Evolutionary conservation across 140 eudicot genomes (phyloP).

Genomic region (Erigeron philadelphicus): DNA sequence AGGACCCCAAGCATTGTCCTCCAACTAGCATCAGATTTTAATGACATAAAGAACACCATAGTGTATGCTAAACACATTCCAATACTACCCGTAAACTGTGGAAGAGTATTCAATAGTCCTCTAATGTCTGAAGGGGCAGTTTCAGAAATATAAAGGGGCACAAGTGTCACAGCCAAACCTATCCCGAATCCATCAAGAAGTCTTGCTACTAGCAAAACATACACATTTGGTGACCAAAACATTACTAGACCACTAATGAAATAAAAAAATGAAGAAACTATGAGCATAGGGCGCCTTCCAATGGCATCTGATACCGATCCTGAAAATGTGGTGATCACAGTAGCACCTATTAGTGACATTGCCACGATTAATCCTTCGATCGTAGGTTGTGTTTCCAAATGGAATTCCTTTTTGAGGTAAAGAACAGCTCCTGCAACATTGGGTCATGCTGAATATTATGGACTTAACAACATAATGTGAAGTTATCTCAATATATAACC

Average conservation of each 20-base stretch:
- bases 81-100: slow-evolving; percentile 81
- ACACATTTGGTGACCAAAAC: slow-evolving; percentile 95
- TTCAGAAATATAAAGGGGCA: slow-evolving; percentile 92
- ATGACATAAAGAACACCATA: slow-evolving; percentile 85
- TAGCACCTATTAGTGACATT: slow-evolving; percentile 91
- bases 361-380: slow-evolving; percentile 92
- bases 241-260: slow-evolving; percentile 74
- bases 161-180: slow-evolving; percentile 88
- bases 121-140: slow-evolving; percentile 94
- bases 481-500: not conserved
- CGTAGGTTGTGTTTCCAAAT: slow-evolving; percentile 69
- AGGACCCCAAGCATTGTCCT: slow-evolving; percentile 91
- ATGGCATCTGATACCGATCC: slow-evolving; percentile 71
- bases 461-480: not conserved
- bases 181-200: slow-evolving; percentile 93
- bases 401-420: slow-evolving; percentile 83
- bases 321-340: slow-evolving; percentile 79
- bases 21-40: slow-evolving; percentile 66
- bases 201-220: slow-evolving; percentile 72
- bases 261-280: slow-evolving; percentile 68
- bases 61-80: slow-evolving; percentile 92
- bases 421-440: slow-evolving; percentile 72
- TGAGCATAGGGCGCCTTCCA: slow-evolving; percentile 92
- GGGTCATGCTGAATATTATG: slow-evolving; percentile 11
- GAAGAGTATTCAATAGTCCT: slow-evolving; percentile 76